phyloP scores from a whole-genome alignment of 371 early-diverging fungal genomes.

The Mortierella sp. region DNA sequence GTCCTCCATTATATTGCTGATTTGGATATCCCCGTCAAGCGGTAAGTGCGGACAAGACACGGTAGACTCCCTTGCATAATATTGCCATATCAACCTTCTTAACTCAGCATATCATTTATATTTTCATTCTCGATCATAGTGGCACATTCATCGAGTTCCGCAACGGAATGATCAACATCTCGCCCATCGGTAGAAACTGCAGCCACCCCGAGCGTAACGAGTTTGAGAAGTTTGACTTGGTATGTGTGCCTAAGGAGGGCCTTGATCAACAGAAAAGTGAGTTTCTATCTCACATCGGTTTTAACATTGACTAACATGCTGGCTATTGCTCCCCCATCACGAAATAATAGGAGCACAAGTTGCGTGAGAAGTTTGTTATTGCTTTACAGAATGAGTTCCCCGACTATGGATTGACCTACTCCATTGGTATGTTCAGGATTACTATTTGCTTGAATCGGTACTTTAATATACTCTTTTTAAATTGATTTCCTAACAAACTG shows the following conservation, averaged over 20 bases:
- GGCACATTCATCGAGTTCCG: constrained; percentile 99
- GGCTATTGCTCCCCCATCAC: not conserved
- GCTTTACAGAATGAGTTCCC: constrained; percentile 91
- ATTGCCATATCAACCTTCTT: not conserved
- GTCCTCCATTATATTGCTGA: constrained; percentile 96
- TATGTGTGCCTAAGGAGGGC: constrained; percentile 27
- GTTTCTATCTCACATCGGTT: not conserved
- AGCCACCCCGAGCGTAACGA: constrained; percentile 92
- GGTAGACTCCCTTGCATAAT: too few species aligned
- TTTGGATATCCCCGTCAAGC: constrained; percentile 95
- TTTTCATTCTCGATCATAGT: constrained; percentile 60
- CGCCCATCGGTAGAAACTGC: constrained; percentile 99
- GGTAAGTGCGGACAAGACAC: constrained; percentile 68
- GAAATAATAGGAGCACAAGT: constrained; percentile 65
- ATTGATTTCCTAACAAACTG: not conserved
- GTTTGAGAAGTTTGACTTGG: constrained; percentile 95
- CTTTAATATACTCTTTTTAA: not conserved
- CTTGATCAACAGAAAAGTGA: not conserved
- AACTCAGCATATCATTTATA: not conserved
- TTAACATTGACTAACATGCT: not conserved
- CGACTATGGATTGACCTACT: constrained; percentile 92
- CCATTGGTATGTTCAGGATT: constrained; percentile 76
- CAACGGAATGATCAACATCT: constrained; percentile 99
- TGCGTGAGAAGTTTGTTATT: constrained; percentile 91
- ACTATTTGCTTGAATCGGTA: not conserved